Conservation (phyloP, 2,329 filamentous ascomycete species). For the Magnaporthiopsis incrustans region DNA sequence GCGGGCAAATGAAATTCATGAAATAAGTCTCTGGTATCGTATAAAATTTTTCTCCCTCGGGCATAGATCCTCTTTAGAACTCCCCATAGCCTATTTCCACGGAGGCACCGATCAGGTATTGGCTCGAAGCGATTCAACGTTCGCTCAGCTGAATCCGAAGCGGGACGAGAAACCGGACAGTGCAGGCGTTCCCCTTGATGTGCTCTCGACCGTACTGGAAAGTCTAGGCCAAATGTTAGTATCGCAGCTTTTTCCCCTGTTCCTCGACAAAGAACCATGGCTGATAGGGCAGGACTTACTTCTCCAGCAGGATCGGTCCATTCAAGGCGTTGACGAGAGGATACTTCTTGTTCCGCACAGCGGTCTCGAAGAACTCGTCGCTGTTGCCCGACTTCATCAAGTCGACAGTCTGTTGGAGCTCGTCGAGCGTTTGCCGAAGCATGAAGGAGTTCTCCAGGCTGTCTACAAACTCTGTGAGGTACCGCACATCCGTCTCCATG, state of each 20-base stretch:
- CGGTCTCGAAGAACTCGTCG: slow-evolving; percentile 96
- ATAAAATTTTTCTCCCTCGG: background rate
- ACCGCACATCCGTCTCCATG: slow-evolving; percentile 74
- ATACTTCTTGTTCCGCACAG: slow-evolving; percentile 85
- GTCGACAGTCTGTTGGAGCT: slow-evolving; percentile 85
- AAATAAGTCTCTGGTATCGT: background rate
- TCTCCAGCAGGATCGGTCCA: slow-evolving; percentile 83
- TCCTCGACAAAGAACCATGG: slow-evolving; percentile 1
- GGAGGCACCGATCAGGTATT: background rate
- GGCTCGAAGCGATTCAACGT: no score
- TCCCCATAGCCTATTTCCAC: background rate
- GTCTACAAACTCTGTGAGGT: slow-evolving; percentile 79
- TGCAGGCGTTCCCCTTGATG: slow-evolving; percentile 53
- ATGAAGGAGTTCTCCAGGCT: slow-evolving; percentile 78
- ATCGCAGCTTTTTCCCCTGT: background rate
- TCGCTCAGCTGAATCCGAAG: slow-evolving; percentile 53
- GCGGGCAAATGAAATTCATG: background rate
- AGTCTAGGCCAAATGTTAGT: slow-evolving; percentile 39
- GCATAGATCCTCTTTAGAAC: background rate
- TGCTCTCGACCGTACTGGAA: slow-evolving; percentile 52
- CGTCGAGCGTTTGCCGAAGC: slow-evolving; percentile 80
- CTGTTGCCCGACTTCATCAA: slow-evolving; percentile 82
- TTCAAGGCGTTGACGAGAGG: slow-evolving; percentile 86
- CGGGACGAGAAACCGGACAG: slow-evolving; percentile 67
- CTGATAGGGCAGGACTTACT: slow-evolving; percentile 43